A percentile compares a stretch with the other conserved stretches of the same genome.
Conservation (phyloP, 192 early-diverging fungal genomes). For the Irineochytrium annulatum region DNA sequence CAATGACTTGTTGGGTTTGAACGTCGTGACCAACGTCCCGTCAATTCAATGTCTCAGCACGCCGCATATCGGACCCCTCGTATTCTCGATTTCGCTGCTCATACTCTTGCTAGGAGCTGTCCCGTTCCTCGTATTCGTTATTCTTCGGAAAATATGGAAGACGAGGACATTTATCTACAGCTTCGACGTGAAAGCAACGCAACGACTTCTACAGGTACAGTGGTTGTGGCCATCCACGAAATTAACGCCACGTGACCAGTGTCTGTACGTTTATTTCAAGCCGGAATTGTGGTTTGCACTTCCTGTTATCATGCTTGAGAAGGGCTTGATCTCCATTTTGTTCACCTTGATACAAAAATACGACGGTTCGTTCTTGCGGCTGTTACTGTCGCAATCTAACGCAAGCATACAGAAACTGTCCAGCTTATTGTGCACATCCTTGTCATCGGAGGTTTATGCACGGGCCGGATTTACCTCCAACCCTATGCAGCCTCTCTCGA, state of each 20-base stretch:
- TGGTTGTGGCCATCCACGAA: not conserved
- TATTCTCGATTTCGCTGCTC: slow-evolving; percentile 12
- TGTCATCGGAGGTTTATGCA: not conserved
- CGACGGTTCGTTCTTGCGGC: no score
- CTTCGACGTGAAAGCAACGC: no score
- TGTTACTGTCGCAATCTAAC: no score
- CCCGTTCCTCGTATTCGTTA: not conserved
- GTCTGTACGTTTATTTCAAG: slow-evolving; percentile 13
- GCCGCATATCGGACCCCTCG: slow-evolving; percentile 1
- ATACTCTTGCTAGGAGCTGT: slow-evolving; percentile 2
- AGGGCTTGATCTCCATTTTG: slow-evolving; percentile 5
- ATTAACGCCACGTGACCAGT: slow-evolving; percentile 7
- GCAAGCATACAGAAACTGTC: no score
- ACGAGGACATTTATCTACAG: not conserved
- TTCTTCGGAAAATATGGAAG: not conserved
- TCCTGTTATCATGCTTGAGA: slow-evolving; percentile 10
- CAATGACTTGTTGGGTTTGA: not conserved
- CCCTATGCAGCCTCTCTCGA: slow-evolving; percentile 12
- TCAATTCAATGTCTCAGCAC: slow-evolving; percentile 7
- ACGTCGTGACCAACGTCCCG: slow-evolving; percentile 4
- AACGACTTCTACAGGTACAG: no score
- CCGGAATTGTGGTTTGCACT: slow-evolving; percentile 6
- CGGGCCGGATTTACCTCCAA: slow-evolving; percentile 15
- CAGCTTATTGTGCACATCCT: no score
- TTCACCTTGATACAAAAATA: not conserved